Conservation (phyloP, 202 grass and related monocot species). For the Bolboschoenoplectus hybrid region DNA sequence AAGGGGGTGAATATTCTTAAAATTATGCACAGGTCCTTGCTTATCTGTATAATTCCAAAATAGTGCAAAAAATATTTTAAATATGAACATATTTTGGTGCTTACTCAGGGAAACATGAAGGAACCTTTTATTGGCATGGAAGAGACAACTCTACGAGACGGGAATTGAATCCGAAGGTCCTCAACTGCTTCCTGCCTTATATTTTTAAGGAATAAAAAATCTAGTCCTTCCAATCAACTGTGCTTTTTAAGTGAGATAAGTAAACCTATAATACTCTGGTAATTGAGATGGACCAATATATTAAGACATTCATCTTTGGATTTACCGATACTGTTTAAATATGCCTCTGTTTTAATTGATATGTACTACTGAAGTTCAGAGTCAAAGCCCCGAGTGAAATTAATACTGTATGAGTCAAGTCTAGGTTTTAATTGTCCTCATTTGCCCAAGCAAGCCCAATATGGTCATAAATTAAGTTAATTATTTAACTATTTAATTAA, state of each 20-base stretch:
- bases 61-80: not conserved
- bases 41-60: slow-evolving; percentile 17
- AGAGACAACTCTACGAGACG: slow-evolving; percentile 78
- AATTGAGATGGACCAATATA: slow-evolving; percentile 25
- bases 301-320: not conserved
- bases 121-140: slow-evolving; percentile 98
- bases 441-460: not conserved
- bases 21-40: not conserved
- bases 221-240: slow-evolving; percentile 15
- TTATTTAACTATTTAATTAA: not conserved
- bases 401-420: not conserved
- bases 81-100: slow-evolving; percentile 2
- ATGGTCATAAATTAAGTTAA: not conserved
- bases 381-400: not conserved
- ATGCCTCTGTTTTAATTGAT: not conserved
- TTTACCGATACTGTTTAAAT: not conserved
- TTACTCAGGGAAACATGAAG: slow-evolving; percentile 64
- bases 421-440: not conserved
- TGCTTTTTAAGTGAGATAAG: slow-evolving; percentile 28
- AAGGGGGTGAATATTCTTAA: slow-evolving; percentile 11
- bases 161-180: slow-evolving; percentile 95
- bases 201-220: slow-evolving; percentile 19
- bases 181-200: slow-evolving; percentile 17
- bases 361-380: not conserved
- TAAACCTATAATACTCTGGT: slow-evolving; percentile 28